Conservation (phyloP, 805 yeast genomes). For the Saccharomycopsis oosterbeekiorum region DNA sequence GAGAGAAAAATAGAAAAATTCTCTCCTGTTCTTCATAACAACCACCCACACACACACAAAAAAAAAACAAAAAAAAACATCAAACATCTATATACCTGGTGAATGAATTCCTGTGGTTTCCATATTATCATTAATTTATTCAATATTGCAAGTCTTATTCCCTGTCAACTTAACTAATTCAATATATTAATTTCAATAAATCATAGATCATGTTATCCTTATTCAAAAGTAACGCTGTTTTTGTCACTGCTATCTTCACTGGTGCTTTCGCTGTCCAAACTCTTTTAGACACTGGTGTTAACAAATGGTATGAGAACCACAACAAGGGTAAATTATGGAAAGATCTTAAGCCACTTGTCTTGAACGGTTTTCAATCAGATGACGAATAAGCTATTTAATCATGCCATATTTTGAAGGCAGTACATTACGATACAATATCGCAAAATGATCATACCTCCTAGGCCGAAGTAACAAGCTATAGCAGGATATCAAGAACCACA, state of each 20-base stretch:
- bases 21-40: not conserved
- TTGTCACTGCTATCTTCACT: slow-evolving; percentile 72
- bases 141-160: not conserved
- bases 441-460: too few relatives aligned
- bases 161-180: not conserved
- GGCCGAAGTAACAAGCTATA: too few relatives aligned
- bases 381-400: slow-evolving; percentile 28
- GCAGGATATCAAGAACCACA: too few relatives aligned
- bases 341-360: slow-evolving; percentile 54
- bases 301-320: slow-evolving; percentile 64
- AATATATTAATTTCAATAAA: slow-evolving; percentile 30
- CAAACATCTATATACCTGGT: too few relatives aligned
- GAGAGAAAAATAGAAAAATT: not conserved
- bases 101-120: too few relatives aligned
- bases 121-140: too few relatives aligned
- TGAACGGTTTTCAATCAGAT: slow-evolving; percentile 45
- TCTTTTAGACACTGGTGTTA: slow-evolving; percentile 57
- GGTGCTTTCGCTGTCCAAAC: slow-evolving; percentile 84
- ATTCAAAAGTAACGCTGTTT: slow-evolving; percentile 86
- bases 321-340: slow-evolving; percentile 83
- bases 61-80: too few relatives aligned
- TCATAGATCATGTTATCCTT: slow-evolving; percentile 27
- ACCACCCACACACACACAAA: not conserved
- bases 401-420: not conserved
- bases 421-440: not conserved